Conservation (phyloP, 2,329 filamentous ascomycete genomes). For the Trichothecium sympodiale region DNA sequence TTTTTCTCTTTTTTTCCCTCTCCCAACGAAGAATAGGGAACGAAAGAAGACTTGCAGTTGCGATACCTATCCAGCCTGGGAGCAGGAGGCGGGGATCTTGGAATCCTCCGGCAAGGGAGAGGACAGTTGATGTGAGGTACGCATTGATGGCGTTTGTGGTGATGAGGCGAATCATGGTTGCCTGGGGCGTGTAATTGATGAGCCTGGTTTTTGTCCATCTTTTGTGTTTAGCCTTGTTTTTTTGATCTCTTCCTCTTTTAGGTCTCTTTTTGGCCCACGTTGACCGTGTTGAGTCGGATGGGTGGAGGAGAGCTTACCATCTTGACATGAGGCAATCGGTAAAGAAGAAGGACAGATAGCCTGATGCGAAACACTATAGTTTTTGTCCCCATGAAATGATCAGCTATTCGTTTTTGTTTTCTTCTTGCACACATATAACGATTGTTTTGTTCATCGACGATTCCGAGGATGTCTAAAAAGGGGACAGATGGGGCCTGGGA, state of each 20-base stretch:
- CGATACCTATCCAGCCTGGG: conserved; percentile 69
- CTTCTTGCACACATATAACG: too few species aligned
- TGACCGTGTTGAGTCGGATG: not conserved
- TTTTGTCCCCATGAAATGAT: conserved; percentile 5
- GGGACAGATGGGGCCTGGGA: not conserved
- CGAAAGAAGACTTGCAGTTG: conserved; percentile 31
- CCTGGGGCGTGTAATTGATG: conserved; percentile 71
- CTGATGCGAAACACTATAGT: conserved; percentile 63
- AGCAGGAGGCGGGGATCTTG: conserved; percentile 60
- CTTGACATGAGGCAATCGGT: conserved; percentile 77
- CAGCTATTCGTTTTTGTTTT: conserved; percentile 1
- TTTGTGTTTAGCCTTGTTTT: not conserved
- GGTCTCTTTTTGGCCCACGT: not conserved
- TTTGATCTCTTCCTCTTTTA: not conserved
- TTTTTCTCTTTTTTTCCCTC: not conserved
- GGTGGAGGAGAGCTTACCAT: conserved; percentile 40
- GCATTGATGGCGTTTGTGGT: conserved; percentile 65
- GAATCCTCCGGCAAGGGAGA: conserved; percentile 59
- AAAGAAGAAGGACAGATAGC: conserved; percentile 73
- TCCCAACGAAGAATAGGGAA: not conserved
- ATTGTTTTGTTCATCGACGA: not conserved
- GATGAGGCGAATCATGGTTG: conserved; percentile 68
- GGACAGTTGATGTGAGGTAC: conserved; percentile 62
- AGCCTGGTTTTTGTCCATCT: conserved; percentile 42
- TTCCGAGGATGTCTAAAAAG: not conserved